Evolutionary conservation across 495 filamentous ascomycete genomes (phyloP), one percentile per base, ranked within the genome.

Genomic region (Barbatosphaeria neglecta): DNA sequence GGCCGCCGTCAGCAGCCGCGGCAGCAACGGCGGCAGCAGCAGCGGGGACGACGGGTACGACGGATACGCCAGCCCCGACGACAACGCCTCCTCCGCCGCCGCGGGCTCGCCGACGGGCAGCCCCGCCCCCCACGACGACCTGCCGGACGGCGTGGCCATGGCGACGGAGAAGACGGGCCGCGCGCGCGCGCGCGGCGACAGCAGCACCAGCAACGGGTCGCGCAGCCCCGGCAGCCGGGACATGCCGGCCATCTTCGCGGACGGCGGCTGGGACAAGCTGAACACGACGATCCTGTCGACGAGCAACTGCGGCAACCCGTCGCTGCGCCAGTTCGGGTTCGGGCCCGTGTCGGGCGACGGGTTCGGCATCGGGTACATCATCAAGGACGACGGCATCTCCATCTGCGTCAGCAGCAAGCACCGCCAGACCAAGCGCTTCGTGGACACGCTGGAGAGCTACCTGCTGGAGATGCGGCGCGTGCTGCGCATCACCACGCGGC

Each of bases 241-340:
- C 6, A 81, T 89, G 25, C 90, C 90, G 1, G 67, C 81, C 37
- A 75, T 96, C 53, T 98, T 98, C 66, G 82, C 80, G 40, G 92
- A 98, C 56, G 45, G 75, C 0, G 92, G 88, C 37, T 98, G 90
- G 88, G 90, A 96, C 64, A 87, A 84, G 53, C 76, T 95, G 48
- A 96, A 96, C 72, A 94, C 78, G 52, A 96, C 92, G 15, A 86
- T 97, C 54, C 69, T 98, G 17, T 92, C 86, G 25, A 96, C 92
- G 1, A 95, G 89, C n/a, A 98, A 98, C 68, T 98, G 92, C 65
- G 92, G 92, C 46, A 98, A 98, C 65, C 92, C 92, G 2, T 90
- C 85, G n/a, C 76, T 98, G 13, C 83, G 92, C 1, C 87, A 95
- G 41, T 98, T 98, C 55, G 92, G 92, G 10, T 98, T 98, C 64